Percentiles rank a stretch among this genome's conserved stretches.
These are phyloP conservation scores for Achlya hypogyna DNA, from an alignment of 352 stramenopile species.

Conservation along the genomic window DNA sequence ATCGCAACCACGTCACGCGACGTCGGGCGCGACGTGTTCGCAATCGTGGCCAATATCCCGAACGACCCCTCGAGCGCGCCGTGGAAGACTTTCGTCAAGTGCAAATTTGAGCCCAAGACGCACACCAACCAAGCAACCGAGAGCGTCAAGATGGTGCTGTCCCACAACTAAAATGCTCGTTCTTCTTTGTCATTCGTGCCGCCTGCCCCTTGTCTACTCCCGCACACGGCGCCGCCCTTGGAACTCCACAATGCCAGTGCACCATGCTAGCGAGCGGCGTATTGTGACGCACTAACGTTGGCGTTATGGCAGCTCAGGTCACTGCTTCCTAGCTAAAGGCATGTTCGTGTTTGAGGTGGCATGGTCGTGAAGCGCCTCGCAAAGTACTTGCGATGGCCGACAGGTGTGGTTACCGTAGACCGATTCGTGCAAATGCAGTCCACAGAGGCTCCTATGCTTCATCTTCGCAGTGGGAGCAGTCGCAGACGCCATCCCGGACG, in stretches of 20 bases:
- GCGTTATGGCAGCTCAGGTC: too few relatives aligned
- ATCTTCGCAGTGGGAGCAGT: conserved; percentile 14
- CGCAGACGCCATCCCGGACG: conserved; percentile 8
- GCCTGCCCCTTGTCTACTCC: too few relatives aligned
- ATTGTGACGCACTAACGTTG: too few relatives aligned
- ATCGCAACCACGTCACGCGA: conserved; percentile 34
- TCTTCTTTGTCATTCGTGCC: background rate
- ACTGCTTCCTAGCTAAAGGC: too few relatives aligned
- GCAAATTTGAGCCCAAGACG: conserved; percentile 36
- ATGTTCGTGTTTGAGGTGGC: background rate
- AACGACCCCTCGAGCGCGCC: conserved; percentile 27
- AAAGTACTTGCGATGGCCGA: too few relatives aligned
- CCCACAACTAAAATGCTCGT: background rate
- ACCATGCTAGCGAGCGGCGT: too few relatives aligned
- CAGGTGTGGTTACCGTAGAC: too few relatives aligned
- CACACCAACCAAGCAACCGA: background rate
- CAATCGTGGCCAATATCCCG: conserved; percentile 34
- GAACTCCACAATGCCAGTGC: too few relatives aligned
- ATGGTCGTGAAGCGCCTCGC: too few relatives aligned
- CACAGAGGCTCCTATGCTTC: background rate
- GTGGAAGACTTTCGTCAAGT: conserved; percentile 43
- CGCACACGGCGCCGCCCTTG: too few relatives aligned
- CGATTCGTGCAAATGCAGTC: too few relatives aligned
- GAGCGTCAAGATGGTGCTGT: conserved; percentile 14
- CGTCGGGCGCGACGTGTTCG: conserved; percentile 26